A percentile compares a stretch with the other conserved stretches of the same genome.
These are phyloP conservation scores for Tolypocladium capitatum DNA, from an alignment of 2,329 filamentous ascomycete species.

Conservation along the genomic window DNA sequence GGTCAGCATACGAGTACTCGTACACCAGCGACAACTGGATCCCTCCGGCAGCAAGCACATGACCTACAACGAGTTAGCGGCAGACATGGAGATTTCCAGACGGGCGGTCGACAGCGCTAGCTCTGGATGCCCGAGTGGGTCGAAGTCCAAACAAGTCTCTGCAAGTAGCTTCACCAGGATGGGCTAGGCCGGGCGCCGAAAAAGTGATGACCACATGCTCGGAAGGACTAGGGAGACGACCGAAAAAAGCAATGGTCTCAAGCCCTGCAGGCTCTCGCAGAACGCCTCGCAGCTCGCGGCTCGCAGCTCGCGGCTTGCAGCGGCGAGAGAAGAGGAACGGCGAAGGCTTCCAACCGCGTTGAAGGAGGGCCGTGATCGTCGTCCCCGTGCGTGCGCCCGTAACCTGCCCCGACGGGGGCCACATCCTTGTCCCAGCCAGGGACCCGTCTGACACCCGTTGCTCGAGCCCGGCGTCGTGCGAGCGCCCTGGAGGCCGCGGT, in stretches of 20 bases:
- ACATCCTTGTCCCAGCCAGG: background rate
- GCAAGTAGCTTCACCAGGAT: constrained; percentile 1
- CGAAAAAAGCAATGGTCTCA: constrained; percentile 4
- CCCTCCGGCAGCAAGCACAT: background rate
- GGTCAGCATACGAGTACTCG: no score
- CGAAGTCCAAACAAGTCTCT: constrained; percentile 1
- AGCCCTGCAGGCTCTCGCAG: constrained; percentile 1
- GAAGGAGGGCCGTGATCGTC: background rate
- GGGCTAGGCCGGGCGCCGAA: constrained; percentile 1
- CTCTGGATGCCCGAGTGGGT: constrained; percentile 4
- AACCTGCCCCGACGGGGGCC: background rate
- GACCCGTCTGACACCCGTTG: background rate
- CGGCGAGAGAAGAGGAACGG: background rate
- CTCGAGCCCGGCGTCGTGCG: background rate
- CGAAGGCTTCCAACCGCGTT: background rate
- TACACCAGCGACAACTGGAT: background rate
- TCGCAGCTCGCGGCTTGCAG: background rate
- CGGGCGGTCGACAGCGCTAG: constrained; percentile 5
- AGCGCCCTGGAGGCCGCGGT: background rate
- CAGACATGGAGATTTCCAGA: constrained; percentile 5
- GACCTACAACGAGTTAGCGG: background rate
- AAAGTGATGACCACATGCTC: constrained; percentile 3
- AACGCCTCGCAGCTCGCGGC: background rate
- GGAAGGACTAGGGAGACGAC: background rate
- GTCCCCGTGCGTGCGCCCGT: background rate